These are phyloP conservation scores for Sordaria brevicollis DNA, from an alignment of 495 filamentous ascomycete species.

Conservation along the genomic window DNA sequence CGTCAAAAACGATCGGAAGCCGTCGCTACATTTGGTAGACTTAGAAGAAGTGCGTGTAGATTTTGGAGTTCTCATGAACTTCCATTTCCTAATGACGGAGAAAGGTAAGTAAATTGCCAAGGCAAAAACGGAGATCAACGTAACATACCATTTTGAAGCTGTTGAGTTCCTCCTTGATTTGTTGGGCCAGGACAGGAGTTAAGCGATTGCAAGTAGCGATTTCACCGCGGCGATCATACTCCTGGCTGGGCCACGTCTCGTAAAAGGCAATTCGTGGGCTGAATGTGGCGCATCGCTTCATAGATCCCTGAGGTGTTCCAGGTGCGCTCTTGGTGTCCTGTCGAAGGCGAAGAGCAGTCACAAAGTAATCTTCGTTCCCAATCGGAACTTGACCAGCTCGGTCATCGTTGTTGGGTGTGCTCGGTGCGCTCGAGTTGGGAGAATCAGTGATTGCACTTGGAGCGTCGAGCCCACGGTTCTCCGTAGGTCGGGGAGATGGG, in stretches of 20 bases:
- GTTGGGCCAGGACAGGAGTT: conserved; percentile 93
- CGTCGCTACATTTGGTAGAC: too few species aligned
- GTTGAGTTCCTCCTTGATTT: conserved; percentile 99
- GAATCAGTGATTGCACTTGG: conserved; percentile 55
- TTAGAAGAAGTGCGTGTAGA: conserved; percentile 99
- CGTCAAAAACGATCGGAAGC: too few species aligned
- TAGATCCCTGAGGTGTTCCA: conserved; percentile 55
- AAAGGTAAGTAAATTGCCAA: conserved; percentile 12
- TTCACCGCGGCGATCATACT: conserved; percentile 94
- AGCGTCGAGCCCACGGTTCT: conserved; percentile 41
- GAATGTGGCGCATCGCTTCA: conserved; percentile 72
- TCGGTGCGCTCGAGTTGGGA: conserved; percentile 70
- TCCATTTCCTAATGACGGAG: conserved; percentile 81
- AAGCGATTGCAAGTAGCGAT: conserved; percentile 96
- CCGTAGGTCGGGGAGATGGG: conserved; percentile 49
- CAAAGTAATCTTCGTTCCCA: conserved; percentile 82
- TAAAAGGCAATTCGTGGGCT: conserved; percentile 90
- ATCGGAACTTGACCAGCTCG: conserved; percentile 59
- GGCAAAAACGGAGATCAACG: too few species aligned
- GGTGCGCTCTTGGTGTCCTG: conserved; percentile 66
- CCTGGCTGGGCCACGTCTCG: conserved; percentile 88
- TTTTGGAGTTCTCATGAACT: conserved; percentile 95
- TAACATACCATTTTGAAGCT: conserved; percentile 93
- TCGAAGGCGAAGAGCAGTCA: conserved; percentile 56
- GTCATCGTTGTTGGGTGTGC: conserved; percentile 68